These are phyloP conservation scores for Ogataea ramenticola DNA, from an alignment of 805 yeast species.

Conservation along the genomic window DNA sequence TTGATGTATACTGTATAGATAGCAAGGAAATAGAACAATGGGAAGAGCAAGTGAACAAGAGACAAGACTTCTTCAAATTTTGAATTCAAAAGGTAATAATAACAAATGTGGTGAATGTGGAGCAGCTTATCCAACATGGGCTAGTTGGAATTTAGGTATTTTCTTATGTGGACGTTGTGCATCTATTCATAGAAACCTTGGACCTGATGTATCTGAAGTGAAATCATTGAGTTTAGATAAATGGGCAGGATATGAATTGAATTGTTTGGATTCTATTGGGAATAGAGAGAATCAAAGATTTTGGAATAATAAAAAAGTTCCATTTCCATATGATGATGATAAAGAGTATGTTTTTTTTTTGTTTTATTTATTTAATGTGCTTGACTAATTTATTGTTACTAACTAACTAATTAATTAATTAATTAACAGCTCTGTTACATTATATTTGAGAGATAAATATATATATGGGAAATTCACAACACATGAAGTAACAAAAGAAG, in stretches of 20 bases:
- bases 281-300: constrained; percentile 49
- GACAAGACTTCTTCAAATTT: constrained; percentile 42
- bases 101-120: constrained; percentile 81
- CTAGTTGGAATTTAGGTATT: constrained; percentile 47
- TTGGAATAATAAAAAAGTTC: constrained; percentile 65
- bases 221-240: constrained; percentile 67
- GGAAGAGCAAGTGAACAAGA: constrained; percentile 17
- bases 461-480: constrained; percentile 51
- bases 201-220: constrained; percentile 53
- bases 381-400: not conserved
- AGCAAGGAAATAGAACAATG: not conserved
- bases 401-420: not conserved
- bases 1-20: too few species aligned
- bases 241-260: constrained; percentile 57
- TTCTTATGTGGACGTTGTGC: constrained; percentile 85
- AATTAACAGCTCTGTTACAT: constrained; percentile 33
- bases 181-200: constrained; percentile 62
- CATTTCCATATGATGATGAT: constrained; percentile 73
- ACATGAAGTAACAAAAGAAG: constrained; percentile 28
- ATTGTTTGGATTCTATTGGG: constrained; percentile 38
- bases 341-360: constrained; percentile 22
- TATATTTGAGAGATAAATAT: constrained; percentile 62
- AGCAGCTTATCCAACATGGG: constrained; percentile 55
- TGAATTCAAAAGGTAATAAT: constrained; percentile 50
- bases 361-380: not conserved